phyloP scores from a whole-genome alignment of 2,329 filamentous ascomycete species.

The Calonectria pseudoturangicola region DNA sequence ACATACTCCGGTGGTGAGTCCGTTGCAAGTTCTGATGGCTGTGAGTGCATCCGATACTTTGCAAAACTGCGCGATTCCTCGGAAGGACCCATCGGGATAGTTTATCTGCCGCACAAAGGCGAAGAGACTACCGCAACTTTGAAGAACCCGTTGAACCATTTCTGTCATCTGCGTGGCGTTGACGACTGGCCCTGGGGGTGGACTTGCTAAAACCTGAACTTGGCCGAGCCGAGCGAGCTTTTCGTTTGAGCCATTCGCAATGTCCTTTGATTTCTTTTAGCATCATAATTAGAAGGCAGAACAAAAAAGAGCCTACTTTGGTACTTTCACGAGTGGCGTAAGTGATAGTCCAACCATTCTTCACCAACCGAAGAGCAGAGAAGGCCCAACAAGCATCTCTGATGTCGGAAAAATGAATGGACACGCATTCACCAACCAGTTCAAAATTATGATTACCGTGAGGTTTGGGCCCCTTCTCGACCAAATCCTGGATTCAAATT shows the following conservation, averaged over 20 bases:
- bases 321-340: conserved; percentile 48
- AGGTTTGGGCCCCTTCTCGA: conserved; percentile 56
- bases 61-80: conserved; percentile 72
- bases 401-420: conserved; percentile 76
- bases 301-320: conserved; percentile 38
- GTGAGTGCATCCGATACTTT: conserved; percentile 66
- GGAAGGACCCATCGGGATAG: conserved; percentile 65
- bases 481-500: conserved; percentile 61
- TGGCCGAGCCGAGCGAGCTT: conserved; percentile 52
- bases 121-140: conserved; percentile 70
- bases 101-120: conserved; percentile 67
- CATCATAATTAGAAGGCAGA: background rate
- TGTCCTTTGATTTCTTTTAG: conserved; percentile 37
- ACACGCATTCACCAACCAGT: conserved; percentile 65
- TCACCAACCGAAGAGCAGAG: conserved; percentile 65
- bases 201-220: conserved; percentile 54
- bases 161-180: conserved; percentile 61
- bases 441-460: conserved; percentile 63
- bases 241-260: conserved; percentile 24
- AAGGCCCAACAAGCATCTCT: conserved; percentile 73
- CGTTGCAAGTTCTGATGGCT: conserved; percentile 62
- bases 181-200: conserved; percentile 42
- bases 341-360: conserved; percentile 65
- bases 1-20: conserved; percentile 54
- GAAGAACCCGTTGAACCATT: conserved; percentile 60